Evolutionary conservation across 352 stramenopile species (phyloP).

Genomic region (Phytophthora crassamura): DNA sequence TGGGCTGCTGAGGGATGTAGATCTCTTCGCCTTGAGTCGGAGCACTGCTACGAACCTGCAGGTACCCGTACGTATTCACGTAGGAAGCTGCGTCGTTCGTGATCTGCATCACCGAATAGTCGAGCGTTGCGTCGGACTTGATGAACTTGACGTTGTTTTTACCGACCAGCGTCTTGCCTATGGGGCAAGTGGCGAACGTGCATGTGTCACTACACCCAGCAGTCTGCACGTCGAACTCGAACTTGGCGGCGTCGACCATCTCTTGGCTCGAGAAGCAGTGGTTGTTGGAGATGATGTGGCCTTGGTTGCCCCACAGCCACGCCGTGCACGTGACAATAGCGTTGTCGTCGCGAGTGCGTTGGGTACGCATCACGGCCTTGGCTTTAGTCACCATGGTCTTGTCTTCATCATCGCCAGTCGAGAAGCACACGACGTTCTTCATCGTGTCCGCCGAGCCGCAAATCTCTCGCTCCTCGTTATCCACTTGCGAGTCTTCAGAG

Average conservation of each 20-base stretch:
- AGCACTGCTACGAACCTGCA: slow-evolving; percentile 56
- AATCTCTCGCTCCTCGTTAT: slow-evolving; percentile 52
- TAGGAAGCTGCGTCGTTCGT: slow-evolving; percentile 38
- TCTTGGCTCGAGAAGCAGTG: slow-evolving; percentile 52
- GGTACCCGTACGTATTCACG: slow-evolving; percentile 60
- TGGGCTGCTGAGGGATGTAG: slow-evolving; percentile 73
- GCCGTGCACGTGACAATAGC: slow-evolving; percentile 47
- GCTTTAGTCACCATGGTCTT: slow-evolving; percentile 49
- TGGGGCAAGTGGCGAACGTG: slow-evolving; percentile 46
- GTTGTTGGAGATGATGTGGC: slow-evolving; percentile 76
- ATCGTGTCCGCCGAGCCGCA: slow-evolving; percentile 62
- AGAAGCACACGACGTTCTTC: slow-evolving; percentile 61
- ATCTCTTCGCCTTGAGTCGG: slow-evolving; percentile 56
- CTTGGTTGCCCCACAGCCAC: slow-evolving; percentile 68
- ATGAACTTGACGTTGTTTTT: slow-evolving; percentile 61
- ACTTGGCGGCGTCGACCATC: slow-evolving; percentile 52
- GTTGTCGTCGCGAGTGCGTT: slow-evolving; percentile 53
- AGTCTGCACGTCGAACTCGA: slow-evolving; percentile 71
- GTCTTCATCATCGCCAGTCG: slow-evolving; percentile 34
- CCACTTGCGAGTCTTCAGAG: slow-evolving; percentile 42
- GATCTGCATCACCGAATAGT: slow-evolving; percentile 69
- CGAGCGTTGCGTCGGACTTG: slow-evolving; percentile 53
- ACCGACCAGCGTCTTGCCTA: slow-evolving; percentile 47
- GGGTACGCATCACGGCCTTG: slow-evolving; percentile 55
- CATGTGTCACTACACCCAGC: slow-evolving; percentile 52